Percentiles rank a stretch among this genome's conserved stretches.
phyloP scores from a whole-genome alignment of 2,329 filamentous ascomycete species.

The Westerdykella aurantiaca region DNA sequence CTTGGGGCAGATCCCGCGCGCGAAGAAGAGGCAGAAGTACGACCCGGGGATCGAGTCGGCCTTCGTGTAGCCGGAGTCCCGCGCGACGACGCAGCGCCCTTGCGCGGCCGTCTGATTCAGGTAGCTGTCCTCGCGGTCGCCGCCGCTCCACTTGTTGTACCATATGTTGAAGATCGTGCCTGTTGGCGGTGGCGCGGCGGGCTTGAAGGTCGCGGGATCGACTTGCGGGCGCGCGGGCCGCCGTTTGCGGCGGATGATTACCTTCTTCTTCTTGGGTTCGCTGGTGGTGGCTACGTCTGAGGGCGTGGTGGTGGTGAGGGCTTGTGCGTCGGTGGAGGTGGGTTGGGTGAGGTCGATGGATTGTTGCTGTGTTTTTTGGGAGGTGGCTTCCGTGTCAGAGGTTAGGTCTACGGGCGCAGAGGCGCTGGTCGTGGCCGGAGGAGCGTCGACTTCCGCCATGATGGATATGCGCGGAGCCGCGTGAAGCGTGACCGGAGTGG shows the following conservation, averaged over 20 bases:
- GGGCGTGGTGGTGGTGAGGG: conserved; percentile 13
- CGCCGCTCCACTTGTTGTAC: conserved; percentile 98
- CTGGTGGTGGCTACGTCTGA: conserved; percentile 23
- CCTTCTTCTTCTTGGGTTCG: conserved; percentile 67
- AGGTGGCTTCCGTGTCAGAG: background rate
- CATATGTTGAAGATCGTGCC: conserved; percentile 97
- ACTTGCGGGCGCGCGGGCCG: conserved; percentile 86
- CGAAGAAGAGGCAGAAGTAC: conserved; percentile 92
- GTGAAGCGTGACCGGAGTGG: too few relatives aligned
- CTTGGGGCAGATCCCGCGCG: conserved; percentile 72
- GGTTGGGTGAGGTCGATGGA: background rate
- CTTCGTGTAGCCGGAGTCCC: conserved; percentile 51
- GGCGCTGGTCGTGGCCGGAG: conserved; percentile 16
- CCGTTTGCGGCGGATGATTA: conserved; percentile 86
- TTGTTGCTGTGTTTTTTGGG: background rate
- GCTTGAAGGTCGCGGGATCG: conserved; percentile 74
- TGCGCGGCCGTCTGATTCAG: conserved; percentile 73
- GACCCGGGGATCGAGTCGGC: conserved; percentile 53
- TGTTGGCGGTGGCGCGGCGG: conserved; percentile 82
- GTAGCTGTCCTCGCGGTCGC: conserved; percentile 87
- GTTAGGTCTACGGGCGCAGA: background rate
- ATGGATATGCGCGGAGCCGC: background rate
- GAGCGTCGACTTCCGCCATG: conserved; percentile 29
- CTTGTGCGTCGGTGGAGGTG: background rate
- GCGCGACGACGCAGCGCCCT: conserved; percentile 78